These are phyloP conservation scores for Crithidia acanthocephali DNA, from an alignment of 208 protist genomes.

Conservation along the genomic window DNA sequence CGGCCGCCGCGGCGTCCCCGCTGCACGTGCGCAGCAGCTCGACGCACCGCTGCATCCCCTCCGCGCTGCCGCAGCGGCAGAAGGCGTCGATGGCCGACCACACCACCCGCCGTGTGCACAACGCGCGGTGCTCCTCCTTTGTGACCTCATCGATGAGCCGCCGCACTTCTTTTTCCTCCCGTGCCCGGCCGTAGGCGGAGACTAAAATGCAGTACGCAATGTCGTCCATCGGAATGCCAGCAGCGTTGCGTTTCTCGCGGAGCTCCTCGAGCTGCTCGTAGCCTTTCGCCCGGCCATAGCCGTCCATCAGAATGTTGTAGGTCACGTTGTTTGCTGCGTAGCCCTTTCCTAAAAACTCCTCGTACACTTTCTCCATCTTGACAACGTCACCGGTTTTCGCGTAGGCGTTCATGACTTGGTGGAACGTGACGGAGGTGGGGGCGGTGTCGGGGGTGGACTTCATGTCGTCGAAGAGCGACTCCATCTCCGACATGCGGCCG, in stretches of 20 bases:
- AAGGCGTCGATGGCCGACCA: constrained; percentile 85
- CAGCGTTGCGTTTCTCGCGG: constrained; percentile 50
- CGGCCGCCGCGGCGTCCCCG: background rate
- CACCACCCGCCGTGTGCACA: constrained; percentile 66
- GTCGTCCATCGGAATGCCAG: constrained; percentile 77
- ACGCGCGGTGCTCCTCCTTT: constrained; percentile 18
- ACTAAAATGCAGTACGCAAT: constrained; percentile 84
- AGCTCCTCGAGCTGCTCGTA: constrained; percentile 84
- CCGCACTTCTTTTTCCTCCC: constrained; percentile 69
- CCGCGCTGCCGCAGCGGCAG: constrained; percentile 70
- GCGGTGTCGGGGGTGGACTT: constrained; percentile 78
- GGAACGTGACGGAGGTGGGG: constrained; percentile 89
- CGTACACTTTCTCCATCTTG: constrained; percentile 86
- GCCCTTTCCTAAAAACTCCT: constrained; percentile 65
- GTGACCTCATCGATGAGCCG: constrained; percentile 62
- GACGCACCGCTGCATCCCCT: constrained; percentile 64
- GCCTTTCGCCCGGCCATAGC: constrained; percentile 71
- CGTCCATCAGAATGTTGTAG: constrained; percentile 88
- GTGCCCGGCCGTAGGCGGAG: constrained; percentile 67
- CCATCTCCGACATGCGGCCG: constrained; percentile 87
- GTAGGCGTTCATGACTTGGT: constrained; percentile 90
- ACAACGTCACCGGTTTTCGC: constrained; percentile 83
- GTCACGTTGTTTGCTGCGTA: constrained; percentile 82
- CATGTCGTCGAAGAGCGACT: constrained; percentile 89
- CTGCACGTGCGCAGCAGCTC: constrained; percentile 34